These are phyloP conservation scores for Entrophospora sp. DNA, from an alignment of 192 early-diverging fungal species.

Conservation along the genomic window DNA sequence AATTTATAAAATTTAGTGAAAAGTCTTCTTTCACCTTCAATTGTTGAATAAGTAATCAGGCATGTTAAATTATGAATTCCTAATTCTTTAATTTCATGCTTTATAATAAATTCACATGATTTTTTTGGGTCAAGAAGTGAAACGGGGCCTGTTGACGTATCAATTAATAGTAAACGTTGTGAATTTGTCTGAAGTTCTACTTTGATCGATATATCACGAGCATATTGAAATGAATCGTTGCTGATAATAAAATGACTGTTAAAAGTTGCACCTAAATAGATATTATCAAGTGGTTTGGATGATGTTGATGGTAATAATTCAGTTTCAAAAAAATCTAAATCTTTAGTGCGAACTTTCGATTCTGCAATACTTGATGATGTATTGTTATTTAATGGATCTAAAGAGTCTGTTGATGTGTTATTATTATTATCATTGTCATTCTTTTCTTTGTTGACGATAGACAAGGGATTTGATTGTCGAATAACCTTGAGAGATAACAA, in stretches of 20 bases:
- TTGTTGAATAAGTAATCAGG: conserved; percentile 66
- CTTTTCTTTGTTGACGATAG: conserved; percentile 42
- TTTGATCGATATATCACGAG: conserved; percentile 66
- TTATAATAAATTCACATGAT: conserved; percentile 66
- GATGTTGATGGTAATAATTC: background rate
- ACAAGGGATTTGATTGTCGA: conserved; percentile 73
- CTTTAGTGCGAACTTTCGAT: too few relatives aligned
- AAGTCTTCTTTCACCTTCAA: conserved; percentile 55
- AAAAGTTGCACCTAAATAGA: conserved; percentile 94
- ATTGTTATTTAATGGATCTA: conserved; percentile 25
- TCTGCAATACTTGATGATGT: background rate
- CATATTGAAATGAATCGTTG: conserved; percentile 64
- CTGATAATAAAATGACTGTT: conserved; percentile 76
- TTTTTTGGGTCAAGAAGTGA: conserved; percentile 54
- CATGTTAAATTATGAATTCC: conserved; percentile 89
- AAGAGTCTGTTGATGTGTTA: conserved; percentile 18
- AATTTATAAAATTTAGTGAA: conserved; percentile 95
- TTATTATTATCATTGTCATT: conserved; percentile 25
- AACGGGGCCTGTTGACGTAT: conserved; percentile 39
- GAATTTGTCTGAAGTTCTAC: conserved; percentile 83
- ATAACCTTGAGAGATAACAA: conserved; percentile 84
- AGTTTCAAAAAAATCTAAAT: background rate
- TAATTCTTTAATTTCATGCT: conserved; percentile 94
- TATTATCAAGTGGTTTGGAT: conserved; percentile 69
- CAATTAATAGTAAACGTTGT: conserved; percentile 66